Conservation (phyloP, 1,139 yeast species). For the Saccharomyces hybrid region DNA sequence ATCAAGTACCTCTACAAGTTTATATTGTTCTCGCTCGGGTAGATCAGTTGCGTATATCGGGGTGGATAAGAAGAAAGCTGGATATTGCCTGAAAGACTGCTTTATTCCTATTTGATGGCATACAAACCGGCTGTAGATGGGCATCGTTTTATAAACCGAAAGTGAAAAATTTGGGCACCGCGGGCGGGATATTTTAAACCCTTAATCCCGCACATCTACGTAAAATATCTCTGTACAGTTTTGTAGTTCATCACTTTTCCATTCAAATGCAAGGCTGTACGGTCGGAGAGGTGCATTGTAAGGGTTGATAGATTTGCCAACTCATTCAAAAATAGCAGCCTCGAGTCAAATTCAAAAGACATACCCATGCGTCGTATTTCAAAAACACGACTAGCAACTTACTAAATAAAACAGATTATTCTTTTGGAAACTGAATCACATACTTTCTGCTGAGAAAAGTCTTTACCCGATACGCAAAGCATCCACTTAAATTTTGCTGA, state of each 20-base stretch:
- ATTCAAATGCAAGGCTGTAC: background rate
- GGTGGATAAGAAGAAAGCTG: background rate
- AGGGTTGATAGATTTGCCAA: background rate
- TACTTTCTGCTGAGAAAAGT: background rate
- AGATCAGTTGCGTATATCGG: background rate
- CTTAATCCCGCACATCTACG: conserved; percentile 1
- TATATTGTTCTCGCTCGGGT: background rate
- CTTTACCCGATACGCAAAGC: background rate
- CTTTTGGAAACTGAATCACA: background rate
- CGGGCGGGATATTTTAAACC: background rate
- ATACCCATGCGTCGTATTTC: background rate
- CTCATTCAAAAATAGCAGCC: background rate
- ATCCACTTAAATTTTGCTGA: background rate
- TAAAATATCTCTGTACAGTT: background rate
- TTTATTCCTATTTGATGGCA: background rate
- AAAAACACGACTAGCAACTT: background rate
- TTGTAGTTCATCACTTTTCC: background rate
- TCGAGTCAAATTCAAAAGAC: background rate
- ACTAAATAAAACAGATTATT: background rate
- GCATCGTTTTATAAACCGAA: background rate
- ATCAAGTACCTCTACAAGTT: background rate
- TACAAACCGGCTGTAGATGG: background rate
- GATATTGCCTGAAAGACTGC: background rate
- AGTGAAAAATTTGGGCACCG: background rate
- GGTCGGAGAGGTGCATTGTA: background rate